Evolutionary conservation across 345 rosid genomes (phyloP).

Genomic region (Geranium brycei): DNA sequence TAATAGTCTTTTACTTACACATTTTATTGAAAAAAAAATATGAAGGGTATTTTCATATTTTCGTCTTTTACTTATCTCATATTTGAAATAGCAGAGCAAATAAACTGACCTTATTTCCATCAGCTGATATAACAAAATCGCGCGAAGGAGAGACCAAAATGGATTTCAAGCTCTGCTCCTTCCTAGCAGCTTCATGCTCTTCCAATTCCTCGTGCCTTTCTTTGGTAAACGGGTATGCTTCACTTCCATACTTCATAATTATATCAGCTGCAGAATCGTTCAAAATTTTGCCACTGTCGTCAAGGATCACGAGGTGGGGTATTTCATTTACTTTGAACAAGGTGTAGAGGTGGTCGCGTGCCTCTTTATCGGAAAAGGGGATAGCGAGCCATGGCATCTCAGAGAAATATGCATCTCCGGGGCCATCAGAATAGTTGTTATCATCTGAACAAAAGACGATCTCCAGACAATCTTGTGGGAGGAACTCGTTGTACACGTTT

Average conservation of each 20-base stretch:
- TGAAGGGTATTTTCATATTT: too few species aligned
- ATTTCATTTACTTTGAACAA: slow-evolving; percentile 53
- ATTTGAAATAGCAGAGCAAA: too few species aligned
- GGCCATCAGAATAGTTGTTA: slow-evolving; percentile 27
- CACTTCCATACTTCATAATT: slow-evolving; percentile 46
- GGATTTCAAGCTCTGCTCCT: slow-evolving; percentile 44
- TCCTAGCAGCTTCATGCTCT: slow-evolving; percentile 53
- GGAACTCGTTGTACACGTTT: slow-evolving; percentile 44
- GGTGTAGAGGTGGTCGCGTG: slow-evolving; percentile 33
- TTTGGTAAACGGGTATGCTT: slow-evolving; percentile 49
- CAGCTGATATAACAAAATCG: slow-evolving; percentile 41
- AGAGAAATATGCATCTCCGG: slow-evolving; percentile 40
- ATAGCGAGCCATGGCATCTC: slow-evolving; percentile 88
- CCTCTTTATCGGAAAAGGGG: slow-evolving; percentile 50
- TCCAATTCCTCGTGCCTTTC: slow-evolving; percentile 48
- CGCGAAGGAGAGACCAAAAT: slow-evolving; percentile 38
- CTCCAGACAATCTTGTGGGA: slow-evolving; percentile 41
- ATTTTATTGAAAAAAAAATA: too few species aligned
- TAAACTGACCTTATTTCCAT: slow-evolving; percentile 36
- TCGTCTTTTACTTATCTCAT: too few species aligned
- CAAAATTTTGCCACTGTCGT: slow-evolving; percentile 38
- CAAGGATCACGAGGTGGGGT: slow-evolving; percentile 57
- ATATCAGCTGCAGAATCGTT: slow-evolving; percentile 39
- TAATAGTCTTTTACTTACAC: too few species aligned
- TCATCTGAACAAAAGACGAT: slow-evolving; percentile 43